A percentile compares a stretch with the other conserved stretches of the same genome.
phyloP scores from a whole-genome alignment of 2,329 filamentous ascomycete species.

The Fonsecaea nubica region DNA sequence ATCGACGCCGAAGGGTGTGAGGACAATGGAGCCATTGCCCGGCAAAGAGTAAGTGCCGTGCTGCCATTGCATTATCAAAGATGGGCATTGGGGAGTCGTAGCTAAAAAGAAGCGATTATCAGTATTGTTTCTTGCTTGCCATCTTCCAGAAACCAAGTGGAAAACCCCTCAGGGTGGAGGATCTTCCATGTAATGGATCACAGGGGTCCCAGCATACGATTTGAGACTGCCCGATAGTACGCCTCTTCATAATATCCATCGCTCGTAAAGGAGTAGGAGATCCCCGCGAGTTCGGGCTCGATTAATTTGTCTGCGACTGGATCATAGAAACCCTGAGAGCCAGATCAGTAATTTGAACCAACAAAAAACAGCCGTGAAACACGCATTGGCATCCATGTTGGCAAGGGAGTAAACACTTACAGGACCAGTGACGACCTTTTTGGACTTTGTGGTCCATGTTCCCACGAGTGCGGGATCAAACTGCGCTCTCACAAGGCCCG shows the following conservation, averaged over 20 bases:
- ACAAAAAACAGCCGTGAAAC: neutral
- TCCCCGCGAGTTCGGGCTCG: conserved; percentile 70
- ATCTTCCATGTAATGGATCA: neutral
- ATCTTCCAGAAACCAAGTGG: neutral
- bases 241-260: conserved; percentile 73
- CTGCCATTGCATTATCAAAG: conserved; percentile 74
- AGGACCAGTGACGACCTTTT: conserved; percentile 71
- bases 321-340: conserved; percentile 70
- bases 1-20: conserved; percentile 69
- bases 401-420: conserved; percentile 53
- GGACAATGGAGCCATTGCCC: conserved; percentile 63
- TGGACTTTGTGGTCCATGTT: conserved; percentile 75
- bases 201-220: conserved; percentile 60
- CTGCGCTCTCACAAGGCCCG: conserved; percentile 32
- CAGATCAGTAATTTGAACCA: neutral
- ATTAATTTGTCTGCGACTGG: conserved; percentile 68
- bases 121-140: neutral
- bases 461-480: conserved; percentile 61
- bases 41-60: conserved; percentile 68
- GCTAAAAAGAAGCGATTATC: conserved; percentile 50
- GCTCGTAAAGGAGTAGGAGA: conserved; percentile 74
- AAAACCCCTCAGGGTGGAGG: too few relatives aligned
- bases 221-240: conserved; percentile 71
- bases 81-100: conserved; percentile 65
- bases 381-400: neutral